Base-by-base conservation (phyloP, 495 filamentous ascomycete species). In the Aspergillus kassunensis region DNA sequence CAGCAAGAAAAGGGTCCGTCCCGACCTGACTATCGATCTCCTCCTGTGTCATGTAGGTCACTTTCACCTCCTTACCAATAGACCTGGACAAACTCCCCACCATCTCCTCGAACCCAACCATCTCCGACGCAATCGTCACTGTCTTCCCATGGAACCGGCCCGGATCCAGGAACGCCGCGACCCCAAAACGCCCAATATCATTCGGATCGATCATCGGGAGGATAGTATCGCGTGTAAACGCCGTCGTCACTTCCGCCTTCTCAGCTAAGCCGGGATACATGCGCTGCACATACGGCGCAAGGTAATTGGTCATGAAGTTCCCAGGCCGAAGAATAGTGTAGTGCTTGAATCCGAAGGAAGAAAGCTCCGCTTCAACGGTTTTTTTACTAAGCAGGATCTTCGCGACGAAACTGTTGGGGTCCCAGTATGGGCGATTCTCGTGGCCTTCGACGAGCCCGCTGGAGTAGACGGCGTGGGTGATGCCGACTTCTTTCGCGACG, bases 261-360 rank as follows among this genome's bases (percentile, higher is more conserved):
- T 69, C 65, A 3, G 53, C 56, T 0, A 77, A 51, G 3, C 67
- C 70, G 1, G 66, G 59, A 35, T 70, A 76, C 62, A 74, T 64
- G 5, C 31, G 23, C 2, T n/a, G 1, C 0, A 66, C 63, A 16
- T 68, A 57, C 6, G 73, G 72, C 0, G 37, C 23, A 3, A 78
- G 51, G 53, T 70, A 72, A 44, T 81, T 81, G 5, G 67, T 60
- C 77, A 80, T 80, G 65, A 79, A 81, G 35, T 66, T 70, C 3
- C 66, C 74, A 1, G 72, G 71, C 8, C 70, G 66, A 7, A 79
- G 24, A 25, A 79, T 69, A 0, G 74, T 75, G 65, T 70, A 77
- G 12, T 58, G 39, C 12, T 67, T 54, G 52, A 76, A 70, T 2
- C 68, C 70, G 0, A 62, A 47, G 13, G 27, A 25, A 13, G 56